Percentiles rank a stretch among this genome's conserved stretches.
Conservation (phyloP, 2,329 filamentous ascomycete species). For the Sordariomycetes sp. region DNA sequence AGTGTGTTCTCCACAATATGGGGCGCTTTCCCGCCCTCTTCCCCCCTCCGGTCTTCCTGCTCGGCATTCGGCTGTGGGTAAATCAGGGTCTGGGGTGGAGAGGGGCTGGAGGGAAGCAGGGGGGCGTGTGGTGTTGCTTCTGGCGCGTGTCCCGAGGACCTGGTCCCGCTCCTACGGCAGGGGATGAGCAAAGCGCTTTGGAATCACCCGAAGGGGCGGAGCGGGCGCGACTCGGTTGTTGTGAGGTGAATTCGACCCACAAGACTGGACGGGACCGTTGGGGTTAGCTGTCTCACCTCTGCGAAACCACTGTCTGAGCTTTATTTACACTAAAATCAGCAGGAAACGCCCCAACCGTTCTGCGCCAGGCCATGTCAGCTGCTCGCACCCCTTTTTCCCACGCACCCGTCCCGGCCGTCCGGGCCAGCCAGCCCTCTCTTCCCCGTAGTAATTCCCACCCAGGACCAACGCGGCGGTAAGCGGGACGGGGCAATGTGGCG, state of each 20-base stretch:
- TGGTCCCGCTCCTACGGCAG: background rate
- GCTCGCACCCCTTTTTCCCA: no score
- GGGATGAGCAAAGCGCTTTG: background rate
- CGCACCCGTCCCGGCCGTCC: background rate
- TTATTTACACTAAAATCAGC: no score
- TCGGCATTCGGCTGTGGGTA: no score
- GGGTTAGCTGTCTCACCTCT: no score
- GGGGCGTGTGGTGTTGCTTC: background rate
- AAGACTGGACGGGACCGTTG: no score
- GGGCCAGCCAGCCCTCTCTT: background rate
- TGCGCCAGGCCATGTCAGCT: no score
- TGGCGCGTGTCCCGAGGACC: background rate
- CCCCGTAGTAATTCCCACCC: background rate
- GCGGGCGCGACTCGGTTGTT: background rate
- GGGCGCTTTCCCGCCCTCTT: no score
- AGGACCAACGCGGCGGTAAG: conserved; percentile 4
- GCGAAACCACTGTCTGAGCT: no score
- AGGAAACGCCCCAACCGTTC: no score
- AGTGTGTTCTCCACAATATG: no score
- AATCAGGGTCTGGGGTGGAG: background rate
- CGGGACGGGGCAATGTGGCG: background rate
- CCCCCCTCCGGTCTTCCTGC: no score
- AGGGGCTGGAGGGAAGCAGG: background rate
- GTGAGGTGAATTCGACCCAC: no score
- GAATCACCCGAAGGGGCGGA: background rate